These are phyloP conservation scores for Picochlorum sp. DNA, from an alignment of 139 green algal species.

Conservation along the genomic window DNA sequence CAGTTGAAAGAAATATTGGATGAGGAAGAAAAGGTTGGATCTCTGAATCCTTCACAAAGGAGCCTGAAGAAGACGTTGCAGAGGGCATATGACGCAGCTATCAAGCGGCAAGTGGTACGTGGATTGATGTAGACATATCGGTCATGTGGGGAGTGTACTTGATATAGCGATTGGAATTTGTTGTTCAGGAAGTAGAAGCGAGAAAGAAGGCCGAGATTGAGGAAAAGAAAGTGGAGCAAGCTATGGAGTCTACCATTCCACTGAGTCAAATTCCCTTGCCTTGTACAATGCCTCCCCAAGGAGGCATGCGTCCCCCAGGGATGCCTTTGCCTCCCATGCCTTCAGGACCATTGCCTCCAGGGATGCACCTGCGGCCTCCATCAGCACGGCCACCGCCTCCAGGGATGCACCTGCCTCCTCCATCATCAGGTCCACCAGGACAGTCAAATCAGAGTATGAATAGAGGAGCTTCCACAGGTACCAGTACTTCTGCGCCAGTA, in stretches of 20 bases:
- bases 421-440: neutral
- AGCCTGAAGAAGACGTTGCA: constrained; percentile 79
- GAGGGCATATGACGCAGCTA: constrained; percentile 63
- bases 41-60: constrained; percentile 48
- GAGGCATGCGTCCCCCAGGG: neutral
- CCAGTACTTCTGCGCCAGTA: constrained; percentile 20
- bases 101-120: constrained; percentile 66
- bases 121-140: neutral
- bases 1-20: constrained; percentile 68
- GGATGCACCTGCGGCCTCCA: neutral
- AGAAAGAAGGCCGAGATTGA: no score
- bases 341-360: neutral
- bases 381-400: neutral
- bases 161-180: no score
- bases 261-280: no score
- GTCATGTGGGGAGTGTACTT: neutral
- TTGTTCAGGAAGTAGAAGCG: no score
- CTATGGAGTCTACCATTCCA: no score
- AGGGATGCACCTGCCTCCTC: neutral
- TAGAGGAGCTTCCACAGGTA: neutral
- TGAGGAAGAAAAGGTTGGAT: constrained; percentile 59
- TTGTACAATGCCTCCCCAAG: no score
- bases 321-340: constrained; percentile 18
- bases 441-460: neutral
- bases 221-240: no score